These are phyloP conservation scores for Exophiala alcalophila DNA, from an alignment of 2,329 filamentous ascomycete genomes.

Conservation along the genomic window DNA sequence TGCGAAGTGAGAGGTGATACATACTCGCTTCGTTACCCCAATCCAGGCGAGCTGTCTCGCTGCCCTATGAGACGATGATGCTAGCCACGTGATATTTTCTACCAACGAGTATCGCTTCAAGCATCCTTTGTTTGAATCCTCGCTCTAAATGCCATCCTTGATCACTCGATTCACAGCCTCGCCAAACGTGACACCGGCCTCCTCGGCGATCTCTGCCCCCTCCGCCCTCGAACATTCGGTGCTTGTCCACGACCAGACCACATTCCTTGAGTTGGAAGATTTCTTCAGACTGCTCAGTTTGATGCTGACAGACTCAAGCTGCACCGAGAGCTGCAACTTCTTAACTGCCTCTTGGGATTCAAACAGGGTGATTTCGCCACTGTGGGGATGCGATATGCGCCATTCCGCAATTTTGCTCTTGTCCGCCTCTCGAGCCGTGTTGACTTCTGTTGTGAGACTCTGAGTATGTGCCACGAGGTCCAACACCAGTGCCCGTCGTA, in stretches of 20 bases:
- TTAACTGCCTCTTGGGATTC: conserved; percentile 12
- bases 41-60: no score
- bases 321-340: conserved; percentile 18
- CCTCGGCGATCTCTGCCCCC: conserved; percentile 3
- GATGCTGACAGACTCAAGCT: conserved; percentile 13
- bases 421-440: background rate
- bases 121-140: no score
- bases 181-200: conserved; percentile 11
- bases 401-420: conserved; percentile 4
- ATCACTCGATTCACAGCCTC: conserved; percentile 9
- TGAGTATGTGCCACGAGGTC: conserved; percentile 15
- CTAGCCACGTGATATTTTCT: no score
- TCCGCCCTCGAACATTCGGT: conserved; percentile 15
- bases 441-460: conserved; percentile 2
- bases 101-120: no score
- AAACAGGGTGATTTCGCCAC: conserved; percentile 19
- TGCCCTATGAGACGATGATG: no score
- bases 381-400: conserved; percentile 18
- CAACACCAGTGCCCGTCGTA: conserved; percentile 14
- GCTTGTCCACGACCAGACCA: conserved; percentile 20
- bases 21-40: no score
- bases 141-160: no score
- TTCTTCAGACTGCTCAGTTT: conserved; percentile 1
- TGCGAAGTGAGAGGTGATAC: no score
- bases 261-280: conserved; percentile 1